Base-by-base conservation (phyloP, 345 rosid genomes). In the Salix brachista region DNA sequence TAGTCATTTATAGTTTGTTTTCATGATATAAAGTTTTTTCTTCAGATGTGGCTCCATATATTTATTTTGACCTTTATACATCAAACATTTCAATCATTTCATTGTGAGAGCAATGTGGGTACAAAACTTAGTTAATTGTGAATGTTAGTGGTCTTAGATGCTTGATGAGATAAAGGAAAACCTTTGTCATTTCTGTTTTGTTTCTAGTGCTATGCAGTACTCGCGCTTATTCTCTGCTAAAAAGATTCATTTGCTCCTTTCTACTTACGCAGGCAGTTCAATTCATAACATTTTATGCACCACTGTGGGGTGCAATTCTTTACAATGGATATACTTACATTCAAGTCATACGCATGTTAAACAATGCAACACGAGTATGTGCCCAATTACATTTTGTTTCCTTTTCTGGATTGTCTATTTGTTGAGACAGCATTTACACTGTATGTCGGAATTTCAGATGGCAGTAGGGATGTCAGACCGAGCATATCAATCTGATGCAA, bases 251-350 rank as follows among this genome's bases (percentile, higher is more conserved):
- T 8, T 12, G 34, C 26, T 18, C 74, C 62, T 62, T 13, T 69
- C 39, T 75, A 70, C 72, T 39, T 61, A 23, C 85, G 87, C 97
- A 95, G 97, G 99, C 97, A 58, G 86, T 91, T 81, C 97, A 93
- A 71, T 95, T 95, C 64, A 79, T 93, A 79, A 95, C 97, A 23
- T 92, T 95, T 64, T 95, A 93, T 36, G 88, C 87, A 4, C 99
- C 99, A 7, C 90, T 95, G 34, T 95, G 97, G 99, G 95, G 94
- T 48, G 97, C 99, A 68, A 95, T 95, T 81, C 91, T 95, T 76
- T 95, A 92, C 90, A 95, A 95, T 78, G 99, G 97, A 70, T 83
- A 89, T 85, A 91, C 94, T 12, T 95, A 95, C 79, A 87, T 93
- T 79, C 99, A 95, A 85, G 99, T 95, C 81, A 95, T 92, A 77